These are phyloP conservation scores for Apostasia ramifera DNA, from an alignment of 106 monocot species.

Conservation along the genomic window DNA sequence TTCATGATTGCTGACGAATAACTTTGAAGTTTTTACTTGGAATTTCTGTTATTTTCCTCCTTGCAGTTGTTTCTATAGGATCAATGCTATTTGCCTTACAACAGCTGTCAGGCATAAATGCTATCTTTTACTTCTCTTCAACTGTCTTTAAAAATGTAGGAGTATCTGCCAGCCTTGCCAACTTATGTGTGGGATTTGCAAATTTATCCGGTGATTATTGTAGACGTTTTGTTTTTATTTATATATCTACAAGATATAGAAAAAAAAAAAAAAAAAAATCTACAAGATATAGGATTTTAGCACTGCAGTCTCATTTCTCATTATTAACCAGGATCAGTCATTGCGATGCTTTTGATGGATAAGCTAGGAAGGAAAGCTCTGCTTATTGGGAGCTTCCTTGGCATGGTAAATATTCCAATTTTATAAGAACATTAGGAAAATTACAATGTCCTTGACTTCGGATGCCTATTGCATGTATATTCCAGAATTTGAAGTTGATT, in stretches of 20 bases:
- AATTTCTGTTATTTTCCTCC: slow-evolving; percentile 45
- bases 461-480: too few species aligned
- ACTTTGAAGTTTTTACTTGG: neutral
- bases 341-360: slow-evolving; percentile 91
- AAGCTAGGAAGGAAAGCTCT: slow-evolving; percentile 73
- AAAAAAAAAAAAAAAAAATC: too few species aligned
- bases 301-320: neutral
- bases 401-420: slow-evolving; percentile 49
- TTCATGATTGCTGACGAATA: too few species aligned
- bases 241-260: neutral
- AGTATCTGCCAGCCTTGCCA: slow-evolving; percentile 66
- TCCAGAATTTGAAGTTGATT: neutral
- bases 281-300: neutral
- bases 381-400: slow-evolving; percentile 69
- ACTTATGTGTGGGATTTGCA: slow-evolving; percentile 61
- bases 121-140: slow-evolving; percentile 88
- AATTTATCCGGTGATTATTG: slow-evolving; percentile 68
- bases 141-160: slow-evolving; percentile 74
- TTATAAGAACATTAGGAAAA: neutral
- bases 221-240: neutral
- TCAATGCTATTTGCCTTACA: slow-evolving; percentile 87
- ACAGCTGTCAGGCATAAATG: slow-evolving; percentile 97
- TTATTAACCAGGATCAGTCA: slow-evolving; percentile 48
- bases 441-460: too few species aligned
- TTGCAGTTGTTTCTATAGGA: slow-evolving; percentile 94